Evolutionary conservation across 306 rosid genomes (phyloP), one percentile per base, ranked within the genome.

Genomic region (Vachellia pachyceras): DNA sequence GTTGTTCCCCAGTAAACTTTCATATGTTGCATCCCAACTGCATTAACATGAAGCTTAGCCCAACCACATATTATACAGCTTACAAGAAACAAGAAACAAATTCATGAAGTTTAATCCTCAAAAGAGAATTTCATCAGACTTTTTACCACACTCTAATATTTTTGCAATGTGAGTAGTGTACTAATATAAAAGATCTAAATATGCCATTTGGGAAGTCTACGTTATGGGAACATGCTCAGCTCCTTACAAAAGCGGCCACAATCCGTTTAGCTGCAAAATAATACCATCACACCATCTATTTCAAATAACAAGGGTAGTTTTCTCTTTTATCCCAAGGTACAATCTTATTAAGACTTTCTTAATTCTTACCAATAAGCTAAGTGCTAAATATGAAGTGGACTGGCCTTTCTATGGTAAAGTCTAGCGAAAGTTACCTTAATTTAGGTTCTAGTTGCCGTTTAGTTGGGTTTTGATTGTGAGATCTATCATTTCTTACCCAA

Each of bases 11-110:
- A 90, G 86, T 78, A 92, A 87, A 79, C 83, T 86, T 69, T 92
- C 97, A 72, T 92, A 87, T 0, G 97, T 83, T 29, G 89, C 89
- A 72, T 90, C 87, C 91, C 89, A 87, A 88, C 94, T 92, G 91
- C 89, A 87, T 72, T 55, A 82, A 77, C 80, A 84, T 61, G 84
- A 83, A 54, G 64, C 67, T 63, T 42, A 47, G 61, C 39, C 77
- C 79, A 86, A 69, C 83, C 82, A 83, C n/a, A n/a, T n/a, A n/a
- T n/a, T n/a, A n/a, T n/a, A n/a, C n/a, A n/a, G n/a, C 45, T 37
- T 66, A 17, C 80, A 80, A 40, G 60, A 60, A 47, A 69, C 61
- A 81, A 40, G 12, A 82, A 41, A 77, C 25, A 42, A 33, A 57
- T 83, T 78, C 77, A 72, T 44, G 69, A 82, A 75, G 67, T 82